phyloP scores from a whole-genome alignment of 768 basidiomycete genomes.

The Lactarius quietus region DNA sequence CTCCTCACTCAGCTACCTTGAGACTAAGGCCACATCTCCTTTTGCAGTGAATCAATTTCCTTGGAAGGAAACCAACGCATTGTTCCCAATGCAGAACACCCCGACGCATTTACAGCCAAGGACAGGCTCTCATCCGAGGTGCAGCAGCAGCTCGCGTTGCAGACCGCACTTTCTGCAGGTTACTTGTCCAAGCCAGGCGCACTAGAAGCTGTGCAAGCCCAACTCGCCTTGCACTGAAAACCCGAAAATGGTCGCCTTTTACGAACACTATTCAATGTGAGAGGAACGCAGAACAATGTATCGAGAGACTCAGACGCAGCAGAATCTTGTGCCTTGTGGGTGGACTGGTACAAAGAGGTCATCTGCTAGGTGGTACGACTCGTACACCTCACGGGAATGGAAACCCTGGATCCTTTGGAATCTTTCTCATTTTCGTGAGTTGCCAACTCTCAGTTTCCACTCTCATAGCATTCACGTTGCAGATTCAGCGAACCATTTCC shows the following conservation, averaged over 20 bases:
- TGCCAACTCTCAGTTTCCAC: neutral
- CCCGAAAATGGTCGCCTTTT: conserved; percentile 82
- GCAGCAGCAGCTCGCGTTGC: conserved; percentile 51
- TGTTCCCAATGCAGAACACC: conserved; percentile 73
- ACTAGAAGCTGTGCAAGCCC: conserved; percentile 59
- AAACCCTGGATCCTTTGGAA: conserved; percentile 44
- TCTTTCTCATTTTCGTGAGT: conserved; percentile 32
- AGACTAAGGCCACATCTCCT: conserved; percentile 2
- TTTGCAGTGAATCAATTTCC: conserved; percentile 71
- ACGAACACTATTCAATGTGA: conserved; percentile 56
- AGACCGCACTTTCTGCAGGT: conserved; percentile 46
- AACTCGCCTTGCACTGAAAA: conserved; percentile 75
- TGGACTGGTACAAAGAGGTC: conserved; percentile 76
- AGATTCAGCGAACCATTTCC: conserved; percentile 32
- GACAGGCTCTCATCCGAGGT: conserved; percentile 45
- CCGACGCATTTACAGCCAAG: conserved; percentile 38
- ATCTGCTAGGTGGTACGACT: conserved; percentile 66
- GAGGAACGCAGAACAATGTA: conserved; percentile 29
- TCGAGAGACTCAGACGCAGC: conserved; percentile 14
- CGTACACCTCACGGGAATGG: conserved; percentile 47
- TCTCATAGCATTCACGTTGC: conserved; percentile 1
- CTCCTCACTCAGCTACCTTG: neutral
- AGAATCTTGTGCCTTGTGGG: conserved; percentile 64
- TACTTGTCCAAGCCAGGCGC: conserved; percentile 49
- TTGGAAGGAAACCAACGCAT: conserved; percentile 66